These are phyloP conservation scores for Waltergamsia citrina DNA, from an alignment of 2,329 filamentous ascomycete species.

Conservation along the genomic window DNA sequence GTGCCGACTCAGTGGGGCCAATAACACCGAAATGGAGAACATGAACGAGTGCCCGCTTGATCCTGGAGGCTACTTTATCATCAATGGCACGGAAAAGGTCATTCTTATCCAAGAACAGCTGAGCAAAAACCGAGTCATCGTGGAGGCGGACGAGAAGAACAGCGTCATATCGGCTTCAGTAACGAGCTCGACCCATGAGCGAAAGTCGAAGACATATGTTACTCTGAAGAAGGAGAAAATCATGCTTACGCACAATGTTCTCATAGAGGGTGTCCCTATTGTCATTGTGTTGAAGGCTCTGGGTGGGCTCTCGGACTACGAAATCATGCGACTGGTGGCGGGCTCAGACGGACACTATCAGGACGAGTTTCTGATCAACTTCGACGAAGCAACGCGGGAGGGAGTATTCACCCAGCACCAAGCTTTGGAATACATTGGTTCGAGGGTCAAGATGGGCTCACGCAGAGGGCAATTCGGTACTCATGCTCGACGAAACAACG, in stretches of 20 bases:
- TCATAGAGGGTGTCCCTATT: constrained; percentile 90
- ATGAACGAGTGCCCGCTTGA: constrained; percentile 95
- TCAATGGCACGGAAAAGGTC: constrained; percentile 96
- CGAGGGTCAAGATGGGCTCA: constrained; percentile 78
- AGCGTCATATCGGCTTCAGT: constrained; percentile 91
- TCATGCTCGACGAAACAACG: constrained; percentile 63
- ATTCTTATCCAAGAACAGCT: constrained; percentile 97
- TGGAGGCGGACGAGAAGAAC: constrained; percentile 88
- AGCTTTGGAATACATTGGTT: constrained; percentile 85
- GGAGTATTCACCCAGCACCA: constrained; percentile 90
- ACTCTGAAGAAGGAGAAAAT: constrained; percentile 89
- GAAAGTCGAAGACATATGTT: constrained; percentile 97
- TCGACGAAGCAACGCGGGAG: constrained; percentile 79
- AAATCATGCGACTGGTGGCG: constrained; percentile 85
- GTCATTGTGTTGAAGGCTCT: constrained; percentile 89
- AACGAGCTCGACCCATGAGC: constrained; percentile 93
- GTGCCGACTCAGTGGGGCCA: constrained; percentile 76
- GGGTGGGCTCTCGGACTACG: constrained; percentile 87
- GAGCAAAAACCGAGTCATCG: constrained; percentile 98
- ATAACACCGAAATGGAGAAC: constrained; percentile 77
- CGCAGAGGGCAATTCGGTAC: constrained; percentile 45
- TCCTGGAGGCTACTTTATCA: constrained; percentile 95
- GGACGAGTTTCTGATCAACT: constrained; percentile 91
- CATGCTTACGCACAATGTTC: constrained; percentile 82
- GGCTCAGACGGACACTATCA: constrained; percentile 84